A percentile compares a stretch with the other conserved stretches of the same genome.
These are phyloP conservation scores for Aspergillus sclerotioniger DNA, from an alignment of 495 filamentous ascomycete species.

Conservation along the genomic window DNA sequence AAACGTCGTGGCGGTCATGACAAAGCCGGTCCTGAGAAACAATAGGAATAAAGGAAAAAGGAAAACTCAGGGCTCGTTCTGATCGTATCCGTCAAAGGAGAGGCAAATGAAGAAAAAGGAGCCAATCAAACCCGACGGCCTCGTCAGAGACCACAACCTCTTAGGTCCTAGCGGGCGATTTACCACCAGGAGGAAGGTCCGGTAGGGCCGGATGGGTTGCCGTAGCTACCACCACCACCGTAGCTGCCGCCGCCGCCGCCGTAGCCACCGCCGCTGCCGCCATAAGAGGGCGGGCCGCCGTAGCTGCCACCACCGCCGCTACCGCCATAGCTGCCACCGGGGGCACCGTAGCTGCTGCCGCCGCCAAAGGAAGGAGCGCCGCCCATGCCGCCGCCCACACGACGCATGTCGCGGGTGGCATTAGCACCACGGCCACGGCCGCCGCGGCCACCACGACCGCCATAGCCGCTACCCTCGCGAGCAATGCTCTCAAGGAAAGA, in stretches of 20 bases:
- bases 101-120: slow-evolving; percentile 42
- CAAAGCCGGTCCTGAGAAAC: slow-evolving; percentile 50
- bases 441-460: slow-evolving; percentile 69
- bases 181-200: slow-evolving; percentile 97
- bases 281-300: slow-evolving; percentile 37
- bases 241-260: slow-evolving; percentile 49
- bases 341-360: slow-evolving; percentile 10
- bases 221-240: slow-evolving; percentile 54
- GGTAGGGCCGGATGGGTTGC: slow-evolving; percentile 80
- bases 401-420: slow-evolving; percentile 89
- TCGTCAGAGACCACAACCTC: slow-evolving; percentile 46
- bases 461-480: slow-evolving; percentile 81
- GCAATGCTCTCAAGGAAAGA: slow-evolving; percentile 93
- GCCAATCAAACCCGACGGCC: slow-evolving; percentile 47
- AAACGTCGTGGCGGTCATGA: slow-evolving; percentile 49
- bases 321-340: slow-evolving; percentile 28
- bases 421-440: slow-evolving; percentile 61
- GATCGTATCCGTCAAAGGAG: slow-evolving; percentile 46
- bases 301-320: slow-evolving; percentile 48
- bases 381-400: slow-evolving; percentile 41
- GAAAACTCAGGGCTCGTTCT: slow-evolving; percentile 48
- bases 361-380: slow-evolving; percentile 49
- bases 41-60: slow-evolving; percentile 39
- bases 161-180: slow-evolving; percentile 29
- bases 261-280: slow-evolving; percentile 37